phyloP scores from a whole-genome alignment of 371 early-diverging fungal genomes.

The Rhizomucor miehei region DNA sequence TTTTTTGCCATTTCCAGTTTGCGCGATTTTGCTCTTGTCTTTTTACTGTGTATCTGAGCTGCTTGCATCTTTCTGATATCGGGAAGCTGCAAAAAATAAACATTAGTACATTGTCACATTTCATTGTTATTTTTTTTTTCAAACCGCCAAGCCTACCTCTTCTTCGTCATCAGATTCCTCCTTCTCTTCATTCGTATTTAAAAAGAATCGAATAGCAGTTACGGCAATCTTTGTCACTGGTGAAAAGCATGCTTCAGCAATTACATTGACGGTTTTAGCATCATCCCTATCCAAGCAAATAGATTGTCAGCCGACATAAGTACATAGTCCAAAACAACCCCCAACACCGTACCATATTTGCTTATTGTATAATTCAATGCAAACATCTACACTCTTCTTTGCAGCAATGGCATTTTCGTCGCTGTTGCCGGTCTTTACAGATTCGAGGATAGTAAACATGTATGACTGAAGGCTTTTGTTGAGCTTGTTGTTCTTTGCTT shows the following conservation, averaged over 20 bases:
- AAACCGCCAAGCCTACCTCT: constrained; percentile 12
- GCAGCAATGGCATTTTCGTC: constrained; percentile 85
- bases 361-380: constrained; percentile 94
- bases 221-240: constrained; percentile 85
- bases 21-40: constrained; percentile 74
- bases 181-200: constrained; percentile 76
- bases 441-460: constrained; percentile 90
- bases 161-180: constrained; percentile 67
- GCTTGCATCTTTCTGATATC: constrained; percentile 78
- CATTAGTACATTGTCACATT: background rate
- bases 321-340: background rate
- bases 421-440: constrained; percentile 48
- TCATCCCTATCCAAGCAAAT: constrained; percentile 63
- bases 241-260: constrained; percentile 94
- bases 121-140: background rate
- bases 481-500: constrained; percentile 92
- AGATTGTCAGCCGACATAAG: background rate
- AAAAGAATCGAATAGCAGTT: constrained; percentile 93
- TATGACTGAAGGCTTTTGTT: constrained; percentile 94
- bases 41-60: constrained; percentile 74
- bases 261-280: constrained; percentile 95
- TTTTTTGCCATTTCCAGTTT: constrained; percentile 73
- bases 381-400: constrained; percentile 91
- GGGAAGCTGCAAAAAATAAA: constrained; percentile 29
- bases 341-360: constrained; percentile 71